A percentile compares a stretch with the other conserved stretches of the same genome.
phyloP scores from a whole-genome alignment of 495 filamentous ascomycete genomes.

The Neurospora sp. region DNA sequence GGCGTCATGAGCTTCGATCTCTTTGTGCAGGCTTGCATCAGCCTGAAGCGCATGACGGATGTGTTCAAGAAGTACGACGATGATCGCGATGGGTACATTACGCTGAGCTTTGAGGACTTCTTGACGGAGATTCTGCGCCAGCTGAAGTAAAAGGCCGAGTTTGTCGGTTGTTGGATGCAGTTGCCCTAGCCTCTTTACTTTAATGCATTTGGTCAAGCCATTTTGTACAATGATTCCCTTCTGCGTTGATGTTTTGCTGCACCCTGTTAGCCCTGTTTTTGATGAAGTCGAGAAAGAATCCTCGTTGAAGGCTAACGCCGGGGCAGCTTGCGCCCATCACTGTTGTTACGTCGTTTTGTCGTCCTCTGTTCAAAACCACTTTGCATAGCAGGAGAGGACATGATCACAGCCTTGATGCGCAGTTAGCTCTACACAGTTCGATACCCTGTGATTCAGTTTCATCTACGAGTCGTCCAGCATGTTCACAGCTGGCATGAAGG shows the following conservation, averaged over 20 bases:
- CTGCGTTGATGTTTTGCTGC: background rate
- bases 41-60: constrained; percentile 94
- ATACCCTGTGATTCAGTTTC: background rate
- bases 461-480: background rate
- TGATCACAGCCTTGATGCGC: background rate
- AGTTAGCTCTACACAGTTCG: background rate
- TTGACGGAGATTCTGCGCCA: constrained; percentile 52
- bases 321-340: background rate
- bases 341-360: background rate
- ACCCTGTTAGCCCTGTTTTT: background rate
- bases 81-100: constrained; percentile 87
- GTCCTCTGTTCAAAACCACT: background rate
- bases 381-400: background rate
- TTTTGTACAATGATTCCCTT: background rate
- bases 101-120: constrained; percentile 72
- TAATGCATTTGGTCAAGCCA: background rate
- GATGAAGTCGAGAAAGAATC: background rate
- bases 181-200: background rate
- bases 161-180: background rate
- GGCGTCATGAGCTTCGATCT: constrained; percentile 87
- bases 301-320: background rate
- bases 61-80: constrained; percentile 99
- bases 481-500: background rate
- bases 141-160: constrained; percentile 23
- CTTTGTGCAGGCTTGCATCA: constrained; percentile 96